Evolutionary conservation across 345 rosid genomes (phyloP).

Genomic region (Hevea brasiliensis): DNA sequence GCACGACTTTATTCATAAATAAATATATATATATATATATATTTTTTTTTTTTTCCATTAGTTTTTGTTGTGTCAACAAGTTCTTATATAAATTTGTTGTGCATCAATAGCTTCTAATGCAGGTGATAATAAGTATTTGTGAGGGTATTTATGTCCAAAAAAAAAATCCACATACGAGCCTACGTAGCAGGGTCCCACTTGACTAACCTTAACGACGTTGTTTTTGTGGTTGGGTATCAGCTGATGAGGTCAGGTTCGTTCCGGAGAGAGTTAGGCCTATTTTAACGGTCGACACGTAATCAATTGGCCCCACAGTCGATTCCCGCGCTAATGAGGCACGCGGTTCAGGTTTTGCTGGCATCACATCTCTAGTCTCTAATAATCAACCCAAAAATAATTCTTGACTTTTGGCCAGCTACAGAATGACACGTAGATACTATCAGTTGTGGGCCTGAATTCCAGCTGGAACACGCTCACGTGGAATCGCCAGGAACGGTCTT

Average conservation of each 20-base stretch:
- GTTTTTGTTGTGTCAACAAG: neutral
- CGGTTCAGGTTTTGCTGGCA: conserved; percentile 15
- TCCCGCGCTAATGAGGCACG: conserved; percentile 19
- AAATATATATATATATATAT: neutral
- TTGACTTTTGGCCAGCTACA: neutral
- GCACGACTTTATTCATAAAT: conserved; percentile 33
- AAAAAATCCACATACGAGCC: neutral
- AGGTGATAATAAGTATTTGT: no score
- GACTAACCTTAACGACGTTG: neutral
- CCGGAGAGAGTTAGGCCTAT: conserved; percentile 19
- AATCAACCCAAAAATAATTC: neutral
- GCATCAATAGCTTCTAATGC: no score
- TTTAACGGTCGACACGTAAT: conserved; percentile 44
- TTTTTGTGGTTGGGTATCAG: neutral
- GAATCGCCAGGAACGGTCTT: neutral
- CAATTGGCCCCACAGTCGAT: neutral
- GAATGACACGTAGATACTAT: neutral
- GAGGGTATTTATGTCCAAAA: neutral
- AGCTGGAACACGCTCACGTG: conserved; percentile 17
- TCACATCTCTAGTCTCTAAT: conserved; percentile 13
- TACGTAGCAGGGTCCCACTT: neutral
- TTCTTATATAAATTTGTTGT: neutral
- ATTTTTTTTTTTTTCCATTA: neutral
- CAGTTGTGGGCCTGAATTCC: neutral
- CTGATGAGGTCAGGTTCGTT: conserved; percentile 27